Evolutionary conservation across 495 filamentous ascomycete species (phyloP).

Genomic region (Polyplosphaeria fusca): DNA sequence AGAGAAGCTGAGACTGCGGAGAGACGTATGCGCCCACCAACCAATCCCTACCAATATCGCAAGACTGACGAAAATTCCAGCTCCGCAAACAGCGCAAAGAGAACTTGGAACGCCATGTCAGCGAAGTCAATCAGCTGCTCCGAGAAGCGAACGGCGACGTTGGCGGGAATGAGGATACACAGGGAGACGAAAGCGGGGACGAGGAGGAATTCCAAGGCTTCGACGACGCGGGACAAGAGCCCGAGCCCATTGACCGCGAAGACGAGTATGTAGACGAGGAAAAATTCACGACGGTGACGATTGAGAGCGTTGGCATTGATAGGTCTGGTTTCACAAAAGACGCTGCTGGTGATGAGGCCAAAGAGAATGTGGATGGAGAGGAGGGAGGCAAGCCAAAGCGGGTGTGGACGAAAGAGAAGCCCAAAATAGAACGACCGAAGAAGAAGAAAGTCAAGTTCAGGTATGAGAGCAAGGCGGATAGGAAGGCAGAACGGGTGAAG

Average conservation of each 20-base stretch:
- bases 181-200: constrained; percentile 44
- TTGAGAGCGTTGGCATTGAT: constrained; percentile 83
- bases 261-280: constrained; percentile 97
- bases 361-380: constrained; percentile 24
- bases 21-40: constrained; percentile 55
- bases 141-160: constrained; percentile 49
- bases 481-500: constrained; percentile 62
- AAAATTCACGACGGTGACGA: constrained; percentile 86
- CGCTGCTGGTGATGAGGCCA: constrained; percentile 47
- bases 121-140: constrained; percentile 64
- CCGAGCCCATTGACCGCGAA: constrained; percentile 61
- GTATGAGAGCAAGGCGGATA: constrained; percentile 82
- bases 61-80: constrained; percentile 45
- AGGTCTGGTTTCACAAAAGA: constrained; percentile 63
- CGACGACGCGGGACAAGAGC: too few relatives aligned
- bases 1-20: constrained; percentile 67
- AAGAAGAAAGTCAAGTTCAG: constrained; percentile 85
- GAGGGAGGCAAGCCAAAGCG: constrained; percentile 45
- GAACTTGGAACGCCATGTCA: constrained; percentile 74
- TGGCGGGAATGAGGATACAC: constrained; percentile 35
- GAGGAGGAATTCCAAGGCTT: constrained; percentile 64
- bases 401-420: constrained; percentile 50
- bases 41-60: neutral
- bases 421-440: constrained; percentile 58
- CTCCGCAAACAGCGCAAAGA: constrained; percentile 73